Percentiles rank a stretch among this genome's conserved stretches.
phyloP scores from a whole-genome alignment of 352 stramenopile species.

The Globisporangium iwayamae region DNA sequence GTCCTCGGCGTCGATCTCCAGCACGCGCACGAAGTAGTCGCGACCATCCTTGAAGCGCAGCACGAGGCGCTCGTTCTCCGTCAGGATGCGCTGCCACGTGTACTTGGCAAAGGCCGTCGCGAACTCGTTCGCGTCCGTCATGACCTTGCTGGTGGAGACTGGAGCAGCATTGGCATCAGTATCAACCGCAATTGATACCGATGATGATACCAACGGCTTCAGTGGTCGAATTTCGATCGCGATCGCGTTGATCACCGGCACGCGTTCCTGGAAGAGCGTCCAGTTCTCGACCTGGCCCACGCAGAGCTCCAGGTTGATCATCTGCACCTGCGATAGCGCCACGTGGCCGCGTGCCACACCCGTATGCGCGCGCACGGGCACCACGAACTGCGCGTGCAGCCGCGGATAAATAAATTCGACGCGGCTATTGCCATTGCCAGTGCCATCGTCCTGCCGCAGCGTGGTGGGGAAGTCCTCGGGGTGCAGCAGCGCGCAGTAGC shows the following conservation, averaged over 20 bases:
- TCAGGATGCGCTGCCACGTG: conserved; percentile 60
- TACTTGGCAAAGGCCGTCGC: conserved; percentile 47
- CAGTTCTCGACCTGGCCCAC: conserved; percentile 65
- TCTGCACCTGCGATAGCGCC: conserved; percentile 54
- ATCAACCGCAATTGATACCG: conserved; percentile 16
- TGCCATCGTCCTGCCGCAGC: background rate
- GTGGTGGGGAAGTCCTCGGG: conserved; percentile 50
- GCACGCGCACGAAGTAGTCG: conserved; percentile 67
- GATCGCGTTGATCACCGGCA: conserved; percentile 37
- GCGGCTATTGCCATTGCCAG: background rate
- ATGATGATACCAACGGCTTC: conserved; percentile 1
- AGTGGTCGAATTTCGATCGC: conserved; percentile 74
- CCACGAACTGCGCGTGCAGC: conserved; percentile 74
- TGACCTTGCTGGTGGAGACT: conserved; percentile 11
- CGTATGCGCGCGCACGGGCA: conserved; percentile 39
- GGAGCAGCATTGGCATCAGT: conserved; percentile 15
- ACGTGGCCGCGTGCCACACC: conserved; percentile 46
- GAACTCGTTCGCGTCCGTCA: conserved; percentile 51
- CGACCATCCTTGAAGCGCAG: conserved; percentile 43
- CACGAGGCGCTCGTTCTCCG: conserved; percentile 76
- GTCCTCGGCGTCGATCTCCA: conserved; percentile 69
- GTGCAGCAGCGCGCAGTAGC: conserved; percentile 60
- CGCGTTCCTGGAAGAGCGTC: conserved; percentile 65
- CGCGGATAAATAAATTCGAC: conserved; percentile 55
- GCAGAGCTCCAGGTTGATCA: conserved; percentile 83